Percentiles rank a stretch among this genome's conserved stretches.
Conservation (phyloP, 2,329 filamentous ascomycete genomes). For the Tothia fuscella region DNA sequence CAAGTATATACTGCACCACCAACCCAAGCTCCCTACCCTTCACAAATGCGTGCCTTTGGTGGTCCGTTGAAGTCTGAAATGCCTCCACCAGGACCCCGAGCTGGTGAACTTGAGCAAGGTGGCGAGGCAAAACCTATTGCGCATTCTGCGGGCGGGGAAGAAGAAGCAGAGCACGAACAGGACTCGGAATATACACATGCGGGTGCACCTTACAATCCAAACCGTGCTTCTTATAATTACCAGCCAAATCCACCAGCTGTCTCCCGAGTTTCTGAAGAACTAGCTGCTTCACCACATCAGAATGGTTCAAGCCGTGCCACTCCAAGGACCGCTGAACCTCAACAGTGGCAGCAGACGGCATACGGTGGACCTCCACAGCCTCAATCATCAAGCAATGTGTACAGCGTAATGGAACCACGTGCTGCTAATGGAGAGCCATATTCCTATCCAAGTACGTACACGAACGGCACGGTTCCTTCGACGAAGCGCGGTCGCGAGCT, state of each 20-base stretch:
- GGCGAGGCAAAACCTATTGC: constrained; percentile 53
- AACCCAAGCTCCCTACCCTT: constrained; percentile 51
- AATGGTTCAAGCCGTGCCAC: constrained; percentile 74
- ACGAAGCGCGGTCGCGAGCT: constrained; percentile 54
- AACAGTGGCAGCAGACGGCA: constrained; percentile 50
- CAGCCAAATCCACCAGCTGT: constrained; percentile 52
- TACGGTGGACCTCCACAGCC: constrained; percentile 40
- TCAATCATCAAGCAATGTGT: constrained; percentile 63
- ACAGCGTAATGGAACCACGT: constrained; percentile 77
- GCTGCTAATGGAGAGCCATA: constrained; percentile 44
- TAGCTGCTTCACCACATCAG: constrained; percentile 75
- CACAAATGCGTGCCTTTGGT: constrained; percentile 57
- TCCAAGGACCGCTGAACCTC: constrained; percentile 62
- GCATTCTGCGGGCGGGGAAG: constrained; percentile 41
- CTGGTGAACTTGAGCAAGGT: constrained; percentile 52
- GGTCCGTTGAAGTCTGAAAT: constrained; percentile 73
- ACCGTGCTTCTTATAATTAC: constrained; percentile 65
- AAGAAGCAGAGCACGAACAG: constrained; percentile 50
- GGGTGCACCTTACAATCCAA: constrained; percentile 52
- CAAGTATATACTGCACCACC: constrained; percentile 66
- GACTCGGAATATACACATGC: constrained; percentile 80
- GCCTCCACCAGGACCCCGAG: constrained; percentile 64
- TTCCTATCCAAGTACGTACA: constrained; percentile 32
- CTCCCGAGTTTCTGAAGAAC: constrained; percentile 65
- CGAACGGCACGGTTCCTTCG: constrained; percentile 53